Base-by-base conservation (phyloP, 208 protist genomes). In the Trypanosoma mega region DNA sequence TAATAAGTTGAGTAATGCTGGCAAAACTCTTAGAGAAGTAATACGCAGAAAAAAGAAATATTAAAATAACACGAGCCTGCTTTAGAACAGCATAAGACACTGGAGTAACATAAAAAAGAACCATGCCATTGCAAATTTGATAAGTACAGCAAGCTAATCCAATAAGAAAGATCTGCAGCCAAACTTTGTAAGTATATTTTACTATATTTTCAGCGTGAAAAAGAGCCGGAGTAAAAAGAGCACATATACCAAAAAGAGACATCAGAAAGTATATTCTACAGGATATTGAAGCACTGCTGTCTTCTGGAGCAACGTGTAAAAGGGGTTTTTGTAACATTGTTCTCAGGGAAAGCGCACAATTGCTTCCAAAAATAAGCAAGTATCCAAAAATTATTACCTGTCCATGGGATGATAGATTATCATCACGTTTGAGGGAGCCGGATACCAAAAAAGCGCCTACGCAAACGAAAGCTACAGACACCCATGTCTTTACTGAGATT, bases 61-160 rank as follows among this genome's bases (percentile, higher is more conserved):
- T 55, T 21, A 64, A 37, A 1, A 64, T 7, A 54, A 64, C 58
- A 18, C 58, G 46, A 55, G 48, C 31, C 34, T 64, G 58, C 48
- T 64, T 64, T 52, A 64, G 55, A 55, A 64, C 53, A 12, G 46
- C 53, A 54, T 64, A 64, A n/a, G 58, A 5, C 45, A 64, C 34
- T 33, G 58, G 58, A 23, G 23, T 48, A 46, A 64, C 33, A 48
- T 55, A 16, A 55, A 64, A 64, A 26, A 64, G 33, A 44, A 55
- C 21, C 36, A 55, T 36, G 18, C 58, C 58, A 34, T 64, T 55
- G n/a, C 47, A 54, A 55, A 55, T 31, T 20, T 64, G 58, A 47
- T 64, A 64, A 16, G 26, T 18, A 26, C 58, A 45, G 37, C 55
- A 54, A 64, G 46, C 48, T 31, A 54, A 0, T 3, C 58, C 48